Conservation (phyloP, 202 grass and related monocot genomes). For the Musa balbisiana region DNA sequence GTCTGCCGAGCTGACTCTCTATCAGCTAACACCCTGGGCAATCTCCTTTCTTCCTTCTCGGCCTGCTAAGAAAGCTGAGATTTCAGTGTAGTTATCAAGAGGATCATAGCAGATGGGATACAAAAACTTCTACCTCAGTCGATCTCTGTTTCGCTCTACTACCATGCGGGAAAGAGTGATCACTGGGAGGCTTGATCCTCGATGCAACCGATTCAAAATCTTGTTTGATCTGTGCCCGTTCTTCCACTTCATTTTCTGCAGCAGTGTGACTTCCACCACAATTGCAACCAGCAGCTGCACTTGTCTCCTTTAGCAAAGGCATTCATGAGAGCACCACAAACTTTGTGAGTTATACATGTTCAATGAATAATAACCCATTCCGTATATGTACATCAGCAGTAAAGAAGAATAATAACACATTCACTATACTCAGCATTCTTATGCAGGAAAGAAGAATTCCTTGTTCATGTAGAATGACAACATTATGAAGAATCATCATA, state of each 20-base stretch:
- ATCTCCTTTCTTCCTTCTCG: slow-evolving; percentile 71
- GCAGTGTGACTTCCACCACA: not conserved
- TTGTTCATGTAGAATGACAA: no score
- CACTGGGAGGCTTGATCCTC: not conserved
- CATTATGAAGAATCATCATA: no score
- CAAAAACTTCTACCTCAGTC: not conserved
- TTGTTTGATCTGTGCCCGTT: not conserved
- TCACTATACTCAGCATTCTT: no score
- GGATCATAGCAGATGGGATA: not conserved
- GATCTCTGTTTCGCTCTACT: not conserved
- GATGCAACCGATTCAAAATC: not conserved
- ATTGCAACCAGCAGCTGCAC: not conserved
- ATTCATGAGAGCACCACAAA: not conserved
- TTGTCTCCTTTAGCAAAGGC: not conserved
- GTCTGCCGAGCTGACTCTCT: slow-evolving; percentile 82
- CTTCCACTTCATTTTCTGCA: not conserved
- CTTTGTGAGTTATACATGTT: no score
- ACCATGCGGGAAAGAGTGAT: not conserved
- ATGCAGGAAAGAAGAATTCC: no score
- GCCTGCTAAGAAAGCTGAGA: not conserved
- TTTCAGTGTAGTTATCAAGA: not conserved
- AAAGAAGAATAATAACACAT: no score
- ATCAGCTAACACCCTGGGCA: slow-evolving; percentile 69
- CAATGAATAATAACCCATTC: no score
- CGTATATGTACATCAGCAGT: no score